These are phyloP conservation scores for Piper longum DNA, from an alignment of 164 flowering plant species.

Conservation along the genomic window DNA sequence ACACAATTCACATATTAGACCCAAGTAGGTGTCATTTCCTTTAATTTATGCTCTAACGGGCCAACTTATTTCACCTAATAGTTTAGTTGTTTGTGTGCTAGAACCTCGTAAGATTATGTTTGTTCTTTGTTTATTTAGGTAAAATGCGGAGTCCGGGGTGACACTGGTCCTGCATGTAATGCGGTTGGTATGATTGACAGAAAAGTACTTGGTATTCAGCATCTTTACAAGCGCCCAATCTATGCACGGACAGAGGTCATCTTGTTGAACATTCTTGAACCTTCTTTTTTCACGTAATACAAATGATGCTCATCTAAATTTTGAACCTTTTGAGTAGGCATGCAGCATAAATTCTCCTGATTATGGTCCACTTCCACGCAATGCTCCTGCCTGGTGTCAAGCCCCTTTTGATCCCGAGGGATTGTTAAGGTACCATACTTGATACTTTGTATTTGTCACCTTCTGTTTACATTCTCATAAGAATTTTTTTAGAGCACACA, in stretches of 20 bases:
- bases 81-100: neutral
- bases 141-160: conserved; percentile 69
- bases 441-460: neutral
- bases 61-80: too few relatives aligned
- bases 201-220: conserved; percentile 7
- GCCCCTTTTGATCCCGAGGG: conserved; percentile 95
- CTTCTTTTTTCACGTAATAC: too few relatives aligned
- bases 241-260: too few relatives aligned
- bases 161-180: conserved; percentile 77
- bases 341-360: conserved; percentile 67
- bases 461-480: neutral
- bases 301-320: too few relatives aligned
- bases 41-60: too few relatives aligned
- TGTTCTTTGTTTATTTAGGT: conserved; percentile 23
- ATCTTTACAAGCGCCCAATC: too few relatives aligned
- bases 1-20: too few relatives aligned
- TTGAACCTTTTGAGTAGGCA: conserved; percentile 20
- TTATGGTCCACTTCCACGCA: conserved; percentile 54
- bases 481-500: too few relatives aligned
- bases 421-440: conserved; percentile 37
- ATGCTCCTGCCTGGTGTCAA: conserved; percentile 85
- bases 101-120: neutral
- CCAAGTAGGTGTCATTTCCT: too few relatives aligned
- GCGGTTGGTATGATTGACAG: conserved; percentile 80
- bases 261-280: neutral